Conservation (phyloP, 306 rosid genomes). For the Vicia villosa region DNA sequence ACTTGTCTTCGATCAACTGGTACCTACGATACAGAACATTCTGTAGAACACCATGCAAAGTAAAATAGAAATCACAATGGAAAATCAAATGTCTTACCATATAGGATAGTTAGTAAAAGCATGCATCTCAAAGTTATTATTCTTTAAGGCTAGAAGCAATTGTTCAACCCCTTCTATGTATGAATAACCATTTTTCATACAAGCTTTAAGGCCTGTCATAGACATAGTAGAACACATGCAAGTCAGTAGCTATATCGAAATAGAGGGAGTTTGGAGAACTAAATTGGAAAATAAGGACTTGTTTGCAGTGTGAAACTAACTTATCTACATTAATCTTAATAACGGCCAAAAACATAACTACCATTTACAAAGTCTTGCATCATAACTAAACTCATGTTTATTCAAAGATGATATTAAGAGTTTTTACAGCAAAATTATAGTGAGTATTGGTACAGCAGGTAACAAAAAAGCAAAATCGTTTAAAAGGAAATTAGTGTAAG, state of each 20-base stretch:
- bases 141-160: conserved; percentile 68
- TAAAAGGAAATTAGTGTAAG: conserved; percentile 5
- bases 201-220: conserved; percentile 73
- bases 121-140: conserved; percentile 83
- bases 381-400: neutral
- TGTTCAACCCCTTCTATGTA: conserved; percentile 76
- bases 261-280: neutral
- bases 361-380: neutral
- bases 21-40: conserved; percentile 59
- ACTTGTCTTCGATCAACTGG: conserved; percentile 79
- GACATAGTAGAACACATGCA: conserved; percentile 33
- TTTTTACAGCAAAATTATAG: neutral
- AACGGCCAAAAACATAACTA: neutral
- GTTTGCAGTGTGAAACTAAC: neutral
- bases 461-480: conserved; percentile 12
- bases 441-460: conserved; percentile 2
- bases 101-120: conserved; percentile 93
- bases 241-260: conserved; percentile 32
- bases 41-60: conserved; percentile 17
- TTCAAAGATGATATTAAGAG: neutral
- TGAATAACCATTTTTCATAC: conserved; percentile 77
- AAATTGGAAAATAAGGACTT: neutral
- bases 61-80: conserved; percentile 32
- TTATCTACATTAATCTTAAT: conserved; percentile 10
- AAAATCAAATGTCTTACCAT: conserved; percentile 56